Base-by-base conservation (phyloP, 768 basidiomycete genomes). In the Termitomyces sp. region DNA sequence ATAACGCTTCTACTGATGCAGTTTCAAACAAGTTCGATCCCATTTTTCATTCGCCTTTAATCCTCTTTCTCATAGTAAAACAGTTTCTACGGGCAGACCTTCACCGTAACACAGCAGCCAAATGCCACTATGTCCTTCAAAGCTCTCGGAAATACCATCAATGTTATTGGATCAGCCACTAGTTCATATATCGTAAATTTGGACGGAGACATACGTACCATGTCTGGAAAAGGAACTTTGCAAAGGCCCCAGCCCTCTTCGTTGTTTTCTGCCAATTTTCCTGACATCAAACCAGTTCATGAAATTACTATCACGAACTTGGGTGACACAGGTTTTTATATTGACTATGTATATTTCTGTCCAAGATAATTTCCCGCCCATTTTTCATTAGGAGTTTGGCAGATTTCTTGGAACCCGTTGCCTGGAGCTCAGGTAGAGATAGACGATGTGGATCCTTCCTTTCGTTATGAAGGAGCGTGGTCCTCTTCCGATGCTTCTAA, bases 51-150 rank as follows among this genome's bases (percentile, higher is more conserved):
- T 18, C 20, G 13, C 24, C 4, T 11, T 4, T 6, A 2, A n/a
- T 20, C 12, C 7, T 6, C 4, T 47, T 15, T 31, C 27, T 37
- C 9, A 34, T 12, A 30, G 18, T 2, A 18, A 15, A 13, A 37
- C 36, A 58, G 58, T 13, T 58, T 46, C 22, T 58, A 46, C 33
- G 44, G 24, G 16, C 12, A 34, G 22, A 58, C 58, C 1, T 54
- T 53, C 33, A 54, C 58, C 2, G 6, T 22, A 9, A 58, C 58
- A 22, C 30, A 48, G 18, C 31, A 34, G 5, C 20, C 31, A 1
- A 46, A 46, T 15, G 44, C 52, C 30, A 58, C 42, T 7, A 41
- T 58, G n/a, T 39, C 58, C n/a, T 47, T 53, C 13, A 24, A 9
- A 9, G 54, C 54, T 16, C 27, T 44, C 13, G 58, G 58, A 4